Percentiles rank a stretch among this genome's conserved stretches.
Evolutionary conservation across 1,284 basidiomycete species (phyloP).

Genomic region (Macrocystidia cucumis): DNA sequence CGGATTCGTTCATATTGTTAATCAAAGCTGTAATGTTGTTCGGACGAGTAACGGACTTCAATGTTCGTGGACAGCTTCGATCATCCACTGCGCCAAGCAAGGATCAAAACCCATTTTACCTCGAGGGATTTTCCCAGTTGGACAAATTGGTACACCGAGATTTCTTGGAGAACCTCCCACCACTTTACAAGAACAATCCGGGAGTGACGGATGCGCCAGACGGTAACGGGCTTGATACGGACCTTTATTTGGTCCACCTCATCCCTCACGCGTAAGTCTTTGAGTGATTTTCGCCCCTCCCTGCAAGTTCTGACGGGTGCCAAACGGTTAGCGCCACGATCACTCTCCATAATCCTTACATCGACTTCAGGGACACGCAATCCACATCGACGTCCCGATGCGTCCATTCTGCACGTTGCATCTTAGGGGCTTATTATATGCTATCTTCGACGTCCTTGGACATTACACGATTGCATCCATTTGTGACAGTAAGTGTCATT

Average conservation of each 20-base stretch:
- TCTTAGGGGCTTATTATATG: conserved; percentile 65
- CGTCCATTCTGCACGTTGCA: conserved; percentile 61
- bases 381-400: conserved; percentile 64
- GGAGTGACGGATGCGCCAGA: conserved; percentile 50
- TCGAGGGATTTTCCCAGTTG: conserved; percentile 57
- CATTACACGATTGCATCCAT: conserved; percentile 71
- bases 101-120: conserved; percentile 57
- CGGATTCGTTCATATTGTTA: conserved; percentile 70
- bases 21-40: conserved; percentile 79
- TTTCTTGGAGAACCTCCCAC: conserved; percentile 64
- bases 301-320: conserved; percentile 3
- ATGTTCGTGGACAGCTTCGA: conserved; percentile 63
- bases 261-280: conserved; percentile 71
- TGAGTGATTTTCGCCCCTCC: conserved; percentile 4
- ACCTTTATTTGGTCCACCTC: conserved; percentile 77
- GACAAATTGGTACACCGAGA: conserved; percentile 58
- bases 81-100: conserved; percentile 51
- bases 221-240: conserved; percentile 60
- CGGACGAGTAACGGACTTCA: conserved; percentile 75
- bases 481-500: conserved; percentile 53
- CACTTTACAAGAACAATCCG: conserved; percentile 51
- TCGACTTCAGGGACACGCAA: conserved; percentile 61
- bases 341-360: conserved; percentile 74
- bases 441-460: conserved; percentile 72
- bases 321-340: conserved; percentile 57